These are phyloP conservation scores for Hypoxylon sp. DNA, from an alignment of 2,329 filamentous ascomycete species.

Conservation along the genomic window DNA sequence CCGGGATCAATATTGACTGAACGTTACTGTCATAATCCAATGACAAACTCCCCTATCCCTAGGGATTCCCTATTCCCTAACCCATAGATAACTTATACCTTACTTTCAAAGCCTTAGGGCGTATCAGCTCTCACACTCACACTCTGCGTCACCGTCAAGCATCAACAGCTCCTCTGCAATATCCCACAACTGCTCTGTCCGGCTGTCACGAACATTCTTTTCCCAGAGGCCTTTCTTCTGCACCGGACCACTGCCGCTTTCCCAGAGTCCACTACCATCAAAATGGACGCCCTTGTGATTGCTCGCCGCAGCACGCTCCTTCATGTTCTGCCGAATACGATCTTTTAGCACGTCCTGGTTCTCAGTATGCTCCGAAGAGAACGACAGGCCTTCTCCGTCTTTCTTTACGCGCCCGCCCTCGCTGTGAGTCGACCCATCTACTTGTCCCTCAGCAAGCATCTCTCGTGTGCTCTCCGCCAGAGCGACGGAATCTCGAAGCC, in stretches of 20 bases:
- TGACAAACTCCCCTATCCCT: conserved; percentile 7
- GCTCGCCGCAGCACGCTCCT: background rate
- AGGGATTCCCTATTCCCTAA: background rate
- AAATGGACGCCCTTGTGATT: conserved; percentile 5
- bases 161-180: conserved; percentile 43
- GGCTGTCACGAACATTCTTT: conserved; percentile 5
- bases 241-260: background rate
- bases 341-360: conserved; percentile 32
- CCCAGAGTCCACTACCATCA: conserved; percentile 11
- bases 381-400: conserved; percentile 3
- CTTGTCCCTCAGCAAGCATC: conserved; percentile 10
- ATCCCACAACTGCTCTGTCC: conserved; percentile 41
- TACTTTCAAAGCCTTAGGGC: background rate
- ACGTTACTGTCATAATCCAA: conserved; percentile 19
- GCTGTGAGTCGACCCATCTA: conserved; percentile 19
- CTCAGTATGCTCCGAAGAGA: conserved; percentile 39
- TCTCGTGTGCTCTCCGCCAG: conserved; percentile 7
- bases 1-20: conserved; percentile 11
- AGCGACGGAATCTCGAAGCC: conserved; percentile 25
- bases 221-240: conserved; percentile 5
- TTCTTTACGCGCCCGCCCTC: background rate
- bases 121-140: background rate
- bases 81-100: background rate
- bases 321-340: conserved; percentile 30
- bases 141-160: conserved; percentile 21